Evolutionary conservation across 768 basidiomycete genomes (phyloP).

Genomic region (Boletales sp.): DNA sequence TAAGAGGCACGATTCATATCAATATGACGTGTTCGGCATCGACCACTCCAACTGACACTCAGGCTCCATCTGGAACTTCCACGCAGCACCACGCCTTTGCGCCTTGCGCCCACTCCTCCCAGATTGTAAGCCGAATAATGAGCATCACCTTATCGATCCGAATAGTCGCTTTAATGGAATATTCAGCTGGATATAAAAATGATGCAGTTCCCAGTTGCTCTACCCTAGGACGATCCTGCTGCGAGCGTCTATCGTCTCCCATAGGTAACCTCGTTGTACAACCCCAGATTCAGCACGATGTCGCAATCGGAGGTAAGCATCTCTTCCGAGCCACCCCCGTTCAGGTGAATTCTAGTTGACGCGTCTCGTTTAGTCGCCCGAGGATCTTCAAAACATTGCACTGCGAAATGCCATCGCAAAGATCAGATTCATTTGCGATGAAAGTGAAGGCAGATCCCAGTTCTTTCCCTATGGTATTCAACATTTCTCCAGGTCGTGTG

Average conservation of each 20-base stretch:
- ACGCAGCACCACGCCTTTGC: too few relatives aligned
- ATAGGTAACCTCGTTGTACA: neutral
- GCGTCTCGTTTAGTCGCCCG: neutral
- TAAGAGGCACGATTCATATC: too few relatives aligned
- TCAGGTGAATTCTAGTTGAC: neutral
- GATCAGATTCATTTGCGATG: constrained; percentile 1
- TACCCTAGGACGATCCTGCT: neutral
- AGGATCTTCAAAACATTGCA: neutral
- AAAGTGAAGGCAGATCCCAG: constrained; percentile 3
- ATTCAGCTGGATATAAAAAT: too few relatives aligned
- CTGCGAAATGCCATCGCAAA: constrained; percentile 1
- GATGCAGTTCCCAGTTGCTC: too few relatives aligned
- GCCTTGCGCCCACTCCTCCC: neutral
- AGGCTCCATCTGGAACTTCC: too few relatives aligned
- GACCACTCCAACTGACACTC: too few relatives aligned
- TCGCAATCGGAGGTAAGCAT: neutral
- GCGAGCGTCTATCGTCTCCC: neutral
- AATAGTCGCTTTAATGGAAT: neutral
- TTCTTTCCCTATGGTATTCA: constrained; percentile 5
- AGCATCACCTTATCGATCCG: neutral
- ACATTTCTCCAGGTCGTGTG: too few relatives aligned
- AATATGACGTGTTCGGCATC: too few relatives aligned
- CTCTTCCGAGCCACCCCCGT: too few relatives aligned
- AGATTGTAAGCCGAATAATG: neutral
- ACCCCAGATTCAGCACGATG: neutral